Conservation (phyloP, 2,329 filamentous ascomycete genomes). For the Pseudocercospora fuligena region DNA sequence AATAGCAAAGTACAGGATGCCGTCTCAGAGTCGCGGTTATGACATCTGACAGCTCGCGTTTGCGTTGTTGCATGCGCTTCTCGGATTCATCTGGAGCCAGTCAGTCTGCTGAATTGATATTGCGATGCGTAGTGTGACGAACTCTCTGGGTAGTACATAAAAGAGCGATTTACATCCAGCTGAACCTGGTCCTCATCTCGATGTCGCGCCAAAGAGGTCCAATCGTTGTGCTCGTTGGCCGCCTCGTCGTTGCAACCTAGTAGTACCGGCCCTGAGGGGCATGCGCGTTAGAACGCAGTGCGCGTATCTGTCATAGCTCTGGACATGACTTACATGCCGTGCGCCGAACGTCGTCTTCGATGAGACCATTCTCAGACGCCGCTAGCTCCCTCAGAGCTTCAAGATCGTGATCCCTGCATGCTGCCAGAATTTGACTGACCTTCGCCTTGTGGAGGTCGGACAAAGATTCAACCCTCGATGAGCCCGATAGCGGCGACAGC, state of each 20-base stretch:
- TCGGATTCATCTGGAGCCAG: conserved; percentile 65
- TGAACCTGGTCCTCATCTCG: conserved; percentile 87
- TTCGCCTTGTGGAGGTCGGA: conserved; percentile 24
- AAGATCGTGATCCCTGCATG: conserved; percentile 49
- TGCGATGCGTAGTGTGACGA: conserved; percentile 40
- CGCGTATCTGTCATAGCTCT: neutral
- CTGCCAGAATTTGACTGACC: conserved; percentile 43
- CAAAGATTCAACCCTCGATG: conserved; percentile 4
- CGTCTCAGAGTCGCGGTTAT: conserved; percentile 81
- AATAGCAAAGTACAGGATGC: conserved; percentile 87
- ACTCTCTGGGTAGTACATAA: conserved; percentile 93
- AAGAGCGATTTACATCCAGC: conserved; percentile 93
- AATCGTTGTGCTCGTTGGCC: conserved; percentile 43
- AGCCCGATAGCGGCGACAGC: neutral
- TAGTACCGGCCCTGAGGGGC: conserved; percentile 64
- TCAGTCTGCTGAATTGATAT: conserved; percentile 9
- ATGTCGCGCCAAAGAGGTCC: conserved; percentile 73
- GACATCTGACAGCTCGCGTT: conserved; percentile 75
- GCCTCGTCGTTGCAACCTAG: conserved; percentile 45
- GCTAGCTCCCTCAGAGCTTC: conserved; percentile 49
- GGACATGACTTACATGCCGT: conserved; percentile 67
- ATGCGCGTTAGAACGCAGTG: conserved; percentile 1
- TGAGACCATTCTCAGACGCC: conserved; percentile 50
- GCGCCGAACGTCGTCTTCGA: conserved; percentile 64
- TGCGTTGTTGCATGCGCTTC: conserved; percentile 71